Base-by-base conservation (phyloP, 2,329 filamentous ascomycete species). In the Penicillium sp. region DNA sequence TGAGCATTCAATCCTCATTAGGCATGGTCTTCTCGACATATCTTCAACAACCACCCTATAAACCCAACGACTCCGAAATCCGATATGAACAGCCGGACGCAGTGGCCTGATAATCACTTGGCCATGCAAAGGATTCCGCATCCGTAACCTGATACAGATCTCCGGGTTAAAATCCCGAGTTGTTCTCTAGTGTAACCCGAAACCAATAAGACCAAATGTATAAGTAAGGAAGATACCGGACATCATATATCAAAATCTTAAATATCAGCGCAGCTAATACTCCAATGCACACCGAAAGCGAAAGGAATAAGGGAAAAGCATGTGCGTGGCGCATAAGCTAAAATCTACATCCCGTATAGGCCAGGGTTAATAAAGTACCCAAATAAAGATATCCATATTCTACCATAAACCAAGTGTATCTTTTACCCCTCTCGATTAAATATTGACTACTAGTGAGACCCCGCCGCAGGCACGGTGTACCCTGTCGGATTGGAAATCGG, bases 401-500 rank as follows among this genome's bases (percentile, higher is more conserved):
- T 29, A 21, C 35, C n/a, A 39, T 19, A 13, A 7, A 19, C n/a
- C n/a, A 19, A 39, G 35, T 16, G 13, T 21, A 16, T 24, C 29
- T 5, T 1, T 35, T 53, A 41, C 31, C 41, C 26, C 29, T 50
- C 39, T 44, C 29, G 48, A 33, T 31, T 3, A 33, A 33, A 3
- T 27, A 50, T 14, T 50, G 24, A 35, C 16, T 26, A 43, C 7
- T 9, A 48, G 41, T 46, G 37, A 41, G 50, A 58, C 49, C 39
- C 55, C 53, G 49, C 53, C 58, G 53, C 41, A 45, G 51, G 49
- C 33, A 53, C 24, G 19, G 43, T 47, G 37, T 41, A 48, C 45
- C 39, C 10, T 49, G 60, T n/a, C 46, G 24, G 24, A 47, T 59
- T 58, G 39, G 2, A 47, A 65, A 62, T 48, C 47, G n/a, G 46